Evolutionary conservation across 2,329 filamentous ascomycete genomes (phyloP).

Genomic region (Chaetomium sp.): DNA sequence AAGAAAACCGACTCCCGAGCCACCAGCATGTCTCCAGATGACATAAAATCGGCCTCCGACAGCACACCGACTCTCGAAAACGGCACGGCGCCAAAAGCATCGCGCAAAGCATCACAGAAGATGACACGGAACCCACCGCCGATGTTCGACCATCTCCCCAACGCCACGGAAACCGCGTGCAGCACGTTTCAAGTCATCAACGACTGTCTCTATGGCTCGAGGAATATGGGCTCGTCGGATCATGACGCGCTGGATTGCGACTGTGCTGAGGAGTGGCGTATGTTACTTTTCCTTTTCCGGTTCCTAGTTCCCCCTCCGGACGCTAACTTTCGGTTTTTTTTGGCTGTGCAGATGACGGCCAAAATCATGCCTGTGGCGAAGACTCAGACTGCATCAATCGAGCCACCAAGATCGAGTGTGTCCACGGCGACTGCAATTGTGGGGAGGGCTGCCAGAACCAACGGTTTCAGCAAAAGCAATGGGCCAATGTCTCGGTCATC

Average conservation of each 20-base stretch:
- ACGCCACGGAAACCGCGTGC: conserved; percentile 71
- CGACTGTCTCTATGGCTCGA: conserved; percentile 85
- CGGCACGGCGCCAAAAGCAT: conserved; percentile 59
- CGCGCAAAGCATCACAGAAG: conserved; percentile 69
- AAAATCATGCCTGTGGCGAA: conserved; percentile 85
- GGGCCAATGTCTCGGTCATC: conserved; percentile 88
- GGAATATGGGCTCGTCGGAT: conserved; percentile 84
- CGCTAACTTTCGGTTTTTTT: conserved; percentile 8
- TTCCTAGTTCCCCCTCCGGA: background rate
- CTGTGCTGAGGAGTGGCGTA: conserved; percentile 92
- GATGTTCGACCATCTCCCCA: conserved; percentile 68
- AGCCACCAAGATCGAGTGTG: conserved; percentile 95
- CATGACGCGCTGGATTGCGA: conserved; percentile 90
- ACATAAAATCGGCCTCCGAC: conserved; percentile 41
- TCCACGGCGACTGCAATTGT: conserved; percentile 75
- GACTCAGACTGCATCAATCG: conserved; percentile 98
- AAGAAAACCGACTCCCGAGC: conserved; percentile 33
- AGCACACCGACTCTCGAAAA: conserved; percentile 43
- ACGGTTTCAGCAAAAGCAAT: conserved; percentile 84
- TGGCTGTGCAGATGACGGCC: conserved; percentile 43
- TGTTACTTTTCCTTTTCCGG: conserved; percentile 37
- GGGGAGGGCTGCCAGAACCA: conserved; percentile 87
- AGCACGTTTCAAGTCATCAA: conserved; percentile 72
- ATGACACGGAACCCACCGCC: conserved; percentile 41
- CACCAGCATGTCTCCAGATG: conserved; percentile 39